A percentile compares a stretch with the other conserved stretches of the same genome.
phyloP scores from a whole-genome alignment of 805 yeast genomes.

The Spathaspora girioi region DNA sequence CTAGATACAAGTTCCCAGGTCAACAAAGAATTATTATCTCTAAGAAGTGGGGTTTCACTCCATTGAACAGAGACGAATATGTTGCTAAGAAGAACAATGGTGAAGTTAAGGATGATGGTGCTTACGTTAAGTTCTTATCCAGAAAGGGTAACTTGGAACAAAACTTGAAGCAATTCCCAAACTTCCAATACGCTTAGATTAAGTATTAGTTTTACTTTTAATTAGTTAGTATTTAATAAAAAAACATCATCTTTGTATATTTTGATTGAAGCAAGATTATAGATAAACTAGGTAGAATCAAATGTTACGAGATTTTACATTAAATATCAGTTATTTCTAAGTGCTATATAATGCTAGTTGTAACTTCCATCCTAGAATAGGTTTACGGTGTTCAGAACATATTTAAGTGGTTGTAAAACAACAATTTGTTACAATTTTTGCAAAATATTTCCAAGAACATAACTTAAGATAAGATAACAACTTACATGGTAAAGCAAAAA shows the following conservation, averaged over 20 bases:
- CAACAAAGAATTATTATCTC: slow-evolving; percentile 99
- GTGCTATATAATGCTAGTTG: too few species aligned
- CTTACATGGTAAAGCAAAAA: too few species aligned
- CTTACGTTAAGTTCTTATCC: slow-evolving; percentile 97
- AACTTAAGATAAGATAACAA: too few species aligned
- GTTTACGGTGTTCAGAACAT: too few species aligned
- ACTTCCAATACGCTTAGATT: slow-evolving; percentile 48
- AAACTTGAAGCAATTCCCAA: slow-evolving; percentile 94
- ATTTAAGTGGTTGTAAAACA: too few species aligned
- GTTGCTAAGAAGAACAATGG: slow-evolving; percentile 90
- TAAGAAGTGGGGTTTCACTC: slow-evolving; percentile 99
- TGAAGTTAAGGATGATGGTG: slow-evolving; percentile 99
- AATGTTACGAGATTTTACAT: background rate
- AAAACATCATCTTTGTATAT: background rate
- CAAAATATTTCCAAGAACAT: too few species aligned
- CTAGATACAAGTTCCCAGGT: slow-evolving; percentile 99
- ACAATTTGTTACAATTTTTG: too few species aligned
- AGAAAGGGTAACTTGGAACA: slow-evolving; percentile 92
- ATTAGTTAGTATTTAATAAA: background rate
- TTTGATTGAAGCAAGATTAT: background rate
- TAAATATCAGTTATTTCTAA: background rate
- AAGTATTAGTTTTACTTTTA: background rate
- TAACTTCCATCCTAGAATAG: too few species aligned
- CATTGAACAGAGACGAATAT: slow-evolving; percentile 96
- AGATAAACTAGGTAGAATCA: background rate